Conservation (phyloP, 306 rosid species). For the Adenanthera pavonina region DNA sequence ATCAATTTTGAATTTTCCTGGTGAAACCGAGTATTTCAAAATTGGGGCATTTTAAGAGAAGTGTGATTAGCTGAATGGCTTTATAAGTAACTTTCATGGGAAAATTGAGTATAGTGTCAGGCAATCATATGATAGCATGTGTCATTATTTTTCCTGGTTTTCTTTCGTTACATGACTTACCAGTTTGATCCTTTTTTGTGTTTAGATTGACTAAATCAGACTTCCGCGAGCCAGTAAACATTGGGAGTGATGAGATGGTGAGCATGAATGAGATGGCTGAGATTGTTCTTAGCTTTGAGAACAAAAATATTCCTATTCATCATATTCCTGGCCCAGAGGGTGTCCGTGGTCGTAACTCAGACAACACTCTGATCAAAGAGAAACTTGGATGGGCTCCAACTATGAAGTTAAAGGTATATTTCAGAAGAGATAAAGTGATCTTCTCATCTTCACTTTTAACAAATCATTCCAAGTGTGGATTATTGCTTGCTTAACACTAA, state of each 20-base stretch:
- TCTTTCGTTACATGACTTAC: slow-evolving; percentile 14
- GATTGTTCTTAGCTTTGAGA: slow-evolving; percentile 88
- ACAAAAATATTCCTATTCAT: slow-evolving; percentile 81
- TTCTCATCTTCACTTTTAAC: slow-evolving; percentile 12
- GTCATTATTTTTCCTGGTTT: slow-evolving; percentile 1
- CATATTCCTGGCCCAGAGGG: slow-evolving; percentile 99
- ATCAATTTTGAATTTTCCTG: background rate
- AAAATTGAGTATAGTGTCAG: background rate
- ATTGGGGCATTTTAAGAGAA: slow-evolving; percentile 7
- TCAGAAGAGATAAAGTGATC: background rate
- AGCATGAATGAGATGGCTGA: slow-evolving; percentile 99
- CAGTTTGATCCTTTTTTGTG: slow-evolving; percentile 33
- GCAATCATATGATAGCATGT: background rate
- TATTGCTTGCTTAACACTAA: background rate
- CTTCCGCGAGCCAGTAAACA: slow-evolving; percentile 96
- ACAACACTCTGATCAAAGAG: slow-evolving; percentile 95
- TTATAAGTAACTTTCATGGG: background rate
- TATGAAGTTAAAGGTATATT: slow-evolving; percentile 88
- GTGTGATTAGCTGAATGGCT: background rate
- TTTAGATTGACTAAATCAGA: slow-evolving; percentile 93
- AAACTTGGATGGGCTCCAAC: slow-evolving; percentile 99
- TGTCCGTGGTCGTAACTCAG: slow-evolving; percentile 98
- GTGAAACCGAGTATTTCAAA: slow-evolving; percentile 13
- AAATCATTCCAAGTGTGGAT: background rate
- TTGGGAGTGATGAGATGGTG: slow-evolving; percentile 99